Conservation (phyloP, 371 early-diverging fungal genomes). For the Capillidium heterosporum region DNA sequence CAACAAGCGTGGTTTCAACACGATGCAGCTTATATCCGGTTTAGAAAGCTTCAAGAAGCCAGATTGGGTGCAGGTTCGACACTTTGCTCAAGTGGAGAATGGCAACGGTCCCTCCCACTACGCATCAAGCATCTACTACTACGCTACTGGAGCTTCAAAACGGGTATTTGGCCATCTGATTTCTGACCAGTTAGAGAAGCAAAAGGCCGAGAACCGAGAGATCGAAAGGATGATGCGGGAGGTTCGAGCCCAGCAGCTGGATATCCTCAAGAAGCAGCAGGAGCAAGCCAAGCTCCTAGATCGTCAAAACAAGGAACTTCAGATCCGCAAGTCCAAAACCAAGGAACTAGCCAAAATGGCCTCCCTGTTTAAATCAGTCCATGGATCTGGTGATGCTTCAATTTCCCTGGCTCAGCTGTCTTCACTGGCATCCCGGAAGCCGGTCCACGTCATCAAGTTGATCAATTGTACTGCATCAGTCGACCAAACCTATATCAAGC, state of each 20-base stretch:
- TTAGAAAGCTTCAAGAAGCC: constrained; percentile 3
- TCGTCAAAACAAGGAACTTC: constrained; percentile 36
- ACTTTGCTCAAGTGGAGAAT: constrained; percentile 19
- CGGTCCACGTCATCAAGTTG: constrained; percentile 57
- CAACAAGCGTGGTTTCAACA: constrained; percentile 6
- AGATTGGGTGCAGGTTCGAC: constrained; percentile 18
- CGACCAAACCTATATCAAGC: constrained; percentile 45
- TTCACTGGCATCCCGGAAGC: constrained; percentile 17
- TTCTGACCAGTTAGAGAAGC: constrained; percentile 40
- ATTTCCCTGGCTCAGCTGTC: constrained; percentile 2
- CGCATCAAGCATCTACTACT: constrained; percentile 9
- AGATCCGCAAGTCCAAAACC: constrained; percentile 30
- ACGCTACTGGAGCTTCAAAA: constrained; percentile 12
- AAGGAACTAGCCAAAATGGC: constrained; percentile 22
- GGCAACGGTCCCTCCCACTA: background rate
- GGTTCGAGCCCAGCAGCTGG: constrained; percentile 37
- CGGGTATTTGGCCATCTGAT: constrained; percentile 31
- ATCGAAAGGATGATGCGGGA: constrained; percentile 47
- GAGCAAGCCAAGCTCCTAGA: constrained; percentile 45
- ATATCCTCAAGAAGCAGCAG: constrained; percentile 42
- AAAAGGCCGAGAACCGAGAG: constrained; percentile 48
- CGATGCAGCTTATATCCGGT: constrained; percentile 1
- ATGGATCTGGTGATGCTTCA: constrained; percentile 7
- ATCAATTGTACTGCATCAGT: constrained; percentile 47
- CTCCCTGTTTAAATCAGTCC: constrained; percentile 23